Evolutionary conservation across 768 basidiomycete genomes (phyloP).

Genomic region (Suillus subluteus): DNA sequence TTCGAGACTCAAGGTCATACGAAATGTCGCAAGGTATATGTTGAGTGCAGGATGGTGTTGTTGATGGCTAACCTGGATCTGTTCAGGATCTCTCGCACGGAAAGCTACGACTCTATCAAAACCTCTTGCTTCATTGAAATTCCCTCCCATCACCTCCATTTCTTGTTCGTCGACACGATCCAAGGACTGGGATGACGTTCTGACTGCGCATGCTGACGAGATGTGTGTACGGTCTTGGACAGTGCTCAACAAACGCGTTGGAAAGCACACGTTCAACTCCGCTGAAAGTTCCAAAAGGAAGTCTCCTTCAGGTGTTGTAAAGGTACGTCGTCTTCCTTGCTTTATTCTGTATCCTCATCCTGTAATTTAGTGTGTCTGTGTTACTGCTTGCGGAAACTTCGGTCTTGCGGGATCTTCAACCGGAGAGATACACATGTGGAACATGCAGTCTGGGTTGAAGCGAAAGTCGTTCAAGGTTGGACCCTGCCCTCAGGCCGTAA

Average conservation of each 20-base stretch:
- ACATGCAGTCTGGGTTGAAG: conserved; percentile 92
- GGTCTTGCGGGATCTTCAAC: conserved; percentile 83
- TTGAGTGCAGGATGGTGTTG: neutral
- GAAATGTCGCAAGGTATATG: conserved; percentile 88
- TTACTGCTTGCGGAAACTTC: conserved; percentile 96
- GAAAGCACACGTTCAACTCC: conserved; percentile 72
- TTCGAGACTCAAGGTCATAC: conserved; percentile 92
- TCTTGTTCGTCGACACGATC: conserved; percentile 79
- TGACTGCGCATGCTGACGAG: conserved; percentile 90
- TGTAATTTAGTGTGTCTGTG: conserved; percentile 68
- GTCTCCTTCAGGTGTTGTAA: conserved; percentile 62
- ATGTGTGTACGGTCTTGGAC: conserved; percentile 86
- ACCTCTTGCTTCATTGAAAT: conserved; percentile 81
- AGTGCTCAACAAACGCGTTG: conserved; percentile 78
- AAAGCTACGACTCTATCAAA: conserved; percentile 81
- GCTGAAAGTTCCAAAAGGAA: conserved; percentile 52
- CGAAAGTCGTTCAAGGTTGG: conserved; percentile 79
- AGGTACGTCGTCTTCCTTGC: conserved; percentile 48
- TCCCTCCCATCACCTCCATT: conserved; percentile 76
- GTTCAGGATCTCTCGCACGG: conserved; percentile 78
- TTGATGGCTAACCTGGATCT: conserved; percentile 12
- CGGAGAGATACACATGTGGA: conserved; percentile 88
- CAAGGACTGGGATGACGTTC: conserved; percentile 97
- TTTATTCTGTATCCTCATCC: neutral
- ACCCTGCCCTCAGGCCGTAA: conserved; percentile 57